Base-by-base conservation (phyloP, 2,329 filamentous ascomycete genomes). In the Talaromyces amestolkiae region DNA sequence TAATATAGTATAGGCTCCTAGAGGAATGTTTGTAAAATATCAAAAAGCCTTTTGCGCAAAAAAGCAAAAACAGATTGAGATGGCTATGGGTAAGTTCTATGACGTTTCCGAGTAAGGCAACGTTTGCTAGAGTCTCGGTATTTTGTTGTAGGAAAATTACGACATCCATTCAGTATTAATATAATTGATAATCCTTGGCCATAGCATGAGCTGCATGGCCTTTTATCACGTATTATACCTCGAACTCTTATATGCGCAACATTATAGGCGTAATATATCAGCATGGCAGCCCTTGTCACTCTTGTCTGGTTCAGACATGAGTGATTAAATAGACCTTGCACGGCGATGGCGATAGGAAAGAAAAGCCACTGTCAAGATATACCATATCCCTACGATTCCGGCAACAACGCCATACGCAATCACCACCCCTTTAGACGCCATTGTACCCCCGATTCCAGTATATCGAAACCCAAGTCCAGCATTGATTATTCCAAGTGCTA, bases 401-500 rank as follows among this genome's bases (percentile, higher is more conserved):
- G 83, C 82, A 59, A 84, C 73, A 8, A 85, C 80, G 2, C 77
- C 76, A 68, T 86, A 86, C 0, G 78, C 83, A 67, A 85, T 83
- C 7, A 79, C 73, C 0, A 75, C 76, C 15, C 72, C 71, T 1
- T 47, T 31, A 7, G 62, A 53, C 1, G 62, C 53, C 64, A 68
- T 3, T 71, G 72, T 17, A 72, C 72, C n/a, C 75, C 76, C 79
- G 39, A 78, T 74, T 24, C 79, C 76, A 2, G 82, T 81, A 19
- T 85, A 74, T 65, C 76, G 73, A 43, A 86, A 79, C 0, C 85
- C 85, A 0, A 87, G 72, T 0, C 84, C 85, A n/a, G 83, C 85
- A 70, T 86, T 87, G 71, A 87, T 77, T 64, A 86, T 83, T 3
- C 83, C 85, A 0, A 86, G 73, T 0, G 80, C 76, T 13, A 87